phyloP scores from a whole-genome alignment of 352 stramenopile genomes.

The Detonula confervacea region DNA sequence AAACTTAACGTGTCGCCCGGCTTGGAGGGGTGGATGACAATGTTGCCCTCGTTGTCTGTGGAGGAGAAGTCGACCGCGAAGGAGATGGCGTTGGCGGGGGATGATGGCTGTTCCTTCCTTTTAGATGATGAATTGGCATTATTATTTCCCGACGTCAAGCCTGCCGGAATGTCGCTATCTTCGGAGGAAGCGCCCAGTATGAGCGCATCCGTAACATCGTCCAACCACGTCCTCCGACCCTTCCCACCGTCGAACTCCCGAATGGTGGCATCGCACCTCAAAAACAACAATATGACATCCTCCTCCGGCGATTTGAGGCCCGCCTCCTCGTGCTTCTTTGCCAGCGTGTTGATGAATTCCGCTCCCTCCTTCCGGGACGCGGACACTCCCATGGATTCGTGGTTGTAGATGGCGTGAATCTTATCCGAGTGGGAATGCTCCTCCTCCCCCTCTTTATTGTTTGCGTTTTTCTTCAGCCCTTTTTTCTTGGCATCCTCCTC shows the following conservation, averaged over 20 bases:
- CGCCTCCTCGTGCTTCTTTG: constrained; percentile 61
- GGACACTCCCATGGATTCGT: constrained; percentile 34
- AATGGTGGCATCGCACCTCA: constrained; percentile 58
- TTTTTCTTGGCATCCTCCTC: too few relatives aligned
- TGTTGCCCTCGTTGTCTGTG: constrained; percentile 20
- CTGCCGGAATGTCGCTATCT: not conserved
- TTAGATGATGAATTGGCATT: constrained; percentile 11
- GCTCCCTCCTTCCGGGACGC: constrained; percentile 54
- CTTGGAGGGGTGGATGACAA: constrained; percentile 11
- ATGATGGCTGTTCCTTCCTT: constrained; percentile 25
- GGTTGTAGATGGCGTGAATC: constrained; percentile 64
- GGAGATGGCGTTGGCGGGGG: constrained; percentile 78
- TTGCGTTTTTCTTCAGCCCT: constrained; percentile 8
- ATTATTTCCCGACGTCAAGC: not conserved
- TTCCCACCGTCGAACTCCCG: constrained; percentile 15
- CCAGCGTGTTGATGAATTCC: constrained; percentile 69
- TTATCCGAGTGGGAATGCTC: constrained; percentile 59
- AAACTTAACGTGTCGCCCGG: constrained; percentile 43
- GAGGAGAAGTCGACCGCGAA: constrained; percentile 48
- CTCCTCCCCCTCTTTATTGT: constrained; percentile 34
- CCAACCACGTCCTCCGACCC: constrained; percentile 71
- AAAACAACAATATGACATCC: constrained; percentile 71
- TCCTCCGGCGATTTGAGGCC: constrained; percentile 69
- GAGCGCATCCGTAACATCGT: constrained; percentile 61
- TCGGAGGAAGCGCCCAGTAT: constrained; percentile 57